Conservation (phyloP, 805 yeast genomes). For the Deakozyma indianensis region DNA sequence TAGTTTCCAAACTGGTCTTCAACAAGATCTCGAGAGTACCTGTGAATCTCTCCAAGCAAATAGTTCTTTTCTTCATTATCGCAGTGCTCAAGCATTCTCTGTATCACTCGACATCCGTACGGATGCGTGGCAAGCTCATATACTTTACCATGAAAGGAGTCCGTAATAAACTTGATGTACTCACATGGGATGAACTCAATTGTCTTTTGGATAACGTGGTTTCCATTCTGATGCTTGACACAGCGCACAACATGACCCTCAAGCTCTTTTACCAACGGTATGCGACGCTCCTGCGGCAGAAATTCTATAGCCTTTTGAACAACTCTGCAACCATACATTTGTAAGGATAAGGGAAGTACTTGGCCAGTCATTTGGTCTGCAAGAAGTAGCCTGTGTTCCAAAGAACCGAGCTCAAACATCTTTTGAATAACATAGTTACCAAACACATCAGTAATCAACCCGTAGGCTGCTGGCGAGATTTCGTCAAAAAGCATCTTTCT, state of each 20-base stretch:
- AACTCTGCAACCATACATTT: slow-evolving; percentile 97
- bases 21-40: slow-evolving; percentile 58
- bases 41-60: slow-evolving; percentile 58
- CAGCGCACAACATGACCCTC: slow-evolving; percentile 45
- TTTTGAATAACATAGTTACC: slow-evolving; percentile 97
- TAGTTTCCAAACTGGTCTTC: slow-evolving; percentile 98
- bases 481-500: slow-evolving; percentile 76
- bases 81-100: slow-evolving; percentile 76
- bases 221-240: slow-evolving; percentile 93
- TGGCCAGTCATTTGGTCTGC: slow-evolving; percentile 61
- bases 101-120: slow-evolving; percentile 95
- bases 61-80: slow-evolving; percentile 45
- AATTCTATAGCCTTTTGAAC: slow-evolving; percentile 87
- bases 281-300: slow-evolving; percentile 48
- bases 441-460: slow-evolving; percentile 88
- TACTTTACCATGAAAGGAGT: slow-evolving; percentile 44
- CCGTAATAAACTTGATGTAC: slow-evolving; percentile 55
- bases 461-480: slow-evolving; percentile 57
- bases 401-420: slow-evolving; percentile 71
- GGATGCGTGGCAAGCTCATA: slow-evolving; percentile 88
- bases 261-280: slow-evolving; percentile 56
- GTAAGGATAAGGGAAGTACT: slow-evolving; percentile 62
- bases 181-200: slow-evolving; percentile 74
- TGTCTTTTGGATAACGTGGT: slow-evolving; percentile 92
- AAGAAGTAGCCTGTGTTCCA: slow-evolving; percentile 51